Conservation (phyloP, 305 asterid species). For the Fraxinus greggii region DNA sequence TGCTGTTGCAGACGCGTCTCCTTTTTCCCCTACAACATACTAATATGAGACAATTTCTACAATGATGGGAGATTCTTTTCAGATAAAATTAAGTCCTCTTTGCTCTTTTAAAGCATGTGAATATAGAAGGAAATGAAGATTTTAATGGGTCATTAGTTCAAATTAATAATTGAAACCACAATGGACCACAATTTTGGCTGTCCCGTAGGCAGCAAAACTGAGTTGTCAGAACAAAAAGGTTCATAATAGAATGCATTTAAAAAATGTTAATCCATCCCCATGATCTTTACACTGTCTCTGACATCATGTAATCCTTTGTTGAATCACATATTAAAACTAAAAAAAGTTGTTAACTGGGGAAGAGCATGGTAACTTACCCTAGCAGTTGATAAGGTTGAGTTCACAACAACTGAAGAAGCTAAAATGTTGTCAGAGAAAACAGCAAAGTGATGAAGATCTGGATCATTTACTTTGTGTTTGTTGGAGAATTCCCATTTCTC, state of each 20-base stretch:
- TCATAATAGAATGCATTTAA: neutral
- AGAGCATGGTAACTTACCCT: slow-evolving; percentile 44
- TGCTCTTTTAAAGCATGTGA: neutral
- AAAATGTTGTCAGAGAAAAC: slow-evolving; percentile 85
- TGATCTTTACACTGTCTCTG: neutral
- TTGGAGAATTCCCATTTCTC: slow-evolving; percentile 57
- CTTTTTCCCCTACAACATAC: neutral
- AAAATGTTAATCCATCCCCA: neutral
- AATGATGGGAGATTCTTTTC: neutral
- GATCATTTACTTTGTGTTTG: slow-evolving; percentile 54
- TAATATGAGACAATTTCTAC: neutral
- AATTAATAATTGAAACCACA: neutral
- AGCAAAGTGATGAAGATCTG: slow-evolving; percentile 71
- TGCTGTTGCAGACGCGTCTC: neutral
- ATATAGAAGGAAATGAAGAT: neutral
- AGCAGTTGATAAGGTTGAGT: slow-evolving; percentile 72
- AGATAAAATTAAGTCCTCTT: neutral
- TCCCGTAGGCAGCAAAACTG: neutral
- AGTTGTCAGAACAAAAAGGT: neutral
- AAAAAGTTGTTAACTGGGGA: slow-evolving; percentile 9
- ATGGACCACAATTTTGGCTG: neutral
- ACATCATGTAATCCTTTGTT: neutral
- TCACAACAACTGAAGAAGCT: slow-evolving; percentile 89
- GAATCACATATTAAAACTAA: neutral
- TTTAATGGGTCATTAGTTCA: neutral